Evolutionary conservation across 139 green algal species (phyloP).

Genomic region (Coelastrella sp.): DNA sequence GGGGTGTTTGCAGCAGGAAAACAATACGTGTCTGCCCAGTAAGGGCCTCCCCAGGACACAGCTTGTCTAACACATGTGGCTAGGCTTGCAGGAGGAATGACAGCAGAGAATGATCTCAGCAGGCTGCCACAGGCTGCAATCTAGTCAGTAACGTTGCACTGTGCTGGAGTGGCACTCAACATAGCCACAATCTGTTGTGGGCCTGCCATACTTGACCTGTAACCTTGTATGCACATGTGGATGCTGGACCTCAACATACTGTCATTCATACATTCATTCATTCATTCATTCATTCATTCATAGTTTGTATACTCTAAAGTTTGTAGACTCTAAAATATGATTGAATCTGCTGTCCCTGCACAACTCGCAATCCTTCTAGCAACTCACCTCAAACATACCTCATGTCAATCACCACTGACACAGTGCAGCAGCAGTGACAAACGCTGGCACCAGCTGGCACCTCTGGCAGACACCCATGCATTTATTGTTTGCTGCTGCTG

Average conservation of each 20-base stretch:
- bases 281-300: neutral
- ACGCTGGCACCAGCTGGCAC: neutral
- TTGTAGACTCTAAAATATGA: neutral
- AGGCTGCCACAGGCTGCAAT: neutral
- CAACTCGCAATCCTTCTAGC: neutral
- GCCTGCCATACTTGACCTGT: no score
- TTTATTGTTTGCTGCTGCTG: neutral
- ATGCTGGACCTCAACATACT: neutral
- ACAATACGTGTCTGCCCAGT: conserved; percentile 1
- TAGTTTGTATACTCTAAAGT: neutral
- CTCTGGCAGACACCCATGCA: neutral
- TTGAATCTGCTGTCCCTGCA: neutral
- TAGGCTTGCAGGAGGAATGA: neutral
- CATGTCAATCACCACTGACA: conserved; percentile 54
- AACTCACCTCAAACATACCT: conserved; percentile 50
- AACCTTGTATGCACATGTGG: neutral
- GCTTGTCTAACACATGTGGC: conserved; percentile 42
- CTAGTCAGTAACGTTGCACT: neutral
- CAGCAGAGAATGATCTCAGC: neutral
- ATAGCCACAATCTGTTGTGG: neutral
- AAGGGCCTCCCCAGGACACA: neutral
- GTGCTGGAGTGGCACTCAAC: neutral
- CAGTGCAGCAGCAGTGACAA: conserved; percentile 42
- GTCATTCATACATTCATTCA: neutral
- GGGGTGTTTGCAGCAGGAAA: conserved; percentile 27